Percentiles rank a stretch among this genome's conserved stretches.
phyloP scores from a whole-genome alignment of 2,329 filamentous ascomycete species.

The Chaetothyriales sp. region DNA sequence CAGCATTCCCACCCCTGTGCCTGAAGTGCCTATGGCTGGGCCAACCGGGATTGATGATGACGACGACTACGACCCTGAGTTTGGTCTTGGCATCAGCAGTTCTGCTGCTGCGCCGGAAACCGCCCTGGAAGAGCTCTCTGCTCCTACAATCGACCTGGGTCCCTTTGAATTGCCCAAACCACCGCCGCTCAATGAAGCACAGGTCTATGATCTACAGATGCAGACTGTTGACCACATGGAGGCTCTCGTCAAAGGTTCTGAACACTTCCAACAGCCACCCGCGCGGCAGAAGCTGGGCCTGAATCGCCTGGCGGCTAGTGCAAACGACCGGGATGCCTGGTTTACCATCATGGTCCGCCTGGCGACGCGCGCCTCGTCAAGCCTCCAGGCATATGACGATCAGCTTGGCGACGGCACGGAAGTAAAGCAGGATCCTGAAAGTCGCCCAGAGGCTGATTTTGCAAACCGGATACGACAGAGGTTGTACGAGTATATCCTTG shows the following conservation, averaged over 20 bases:
- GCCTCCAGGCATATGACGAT: slow-evolving; percentile 51
- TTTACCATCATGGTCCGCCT: slow-evolving; percentile 72
- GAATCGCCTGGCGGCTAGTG: slow-evolving; percentile 67
- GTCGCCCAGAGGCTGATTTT: slow-evolving; percentile 20
- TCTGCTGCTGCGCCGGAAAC: slow-evolving; percentile 55
- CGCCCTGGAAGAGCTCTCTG: slow-evolving; percentile 31
- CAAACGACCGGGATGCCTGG: slow-evolving; percentile 79
- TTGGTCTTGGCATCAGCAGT: slow-evolving; percentile 56
- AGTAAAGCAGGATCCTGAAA: slow-evolving; percentile 19
- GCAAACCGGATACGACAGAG: slow-evolving; percentile 59
- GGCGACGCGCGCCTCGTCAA: slow-evolving; percentile 61
- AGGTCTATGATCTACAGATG: slow-evolving; percentile 59
- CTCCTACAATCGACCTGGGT: slow-evolving; percentile 43
- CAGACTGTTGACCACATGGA: slow-evolving; percentile 65
- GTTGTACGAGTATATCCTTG: slow-evolving; percentile 72
- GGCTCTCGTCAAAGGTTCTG: slow-evolving; percentile 56
- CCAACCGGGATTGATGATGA: slow-evolving; percentile 62
- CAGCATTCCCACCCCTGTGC: slow-evolving; percentile 17
- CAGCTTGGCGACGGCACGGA: slow-evolving; percentile 31
- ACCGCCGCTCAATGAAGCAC: slow-evolving; percentile 53
- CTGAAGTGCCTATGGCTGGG: slow-evolving; percentile 17
- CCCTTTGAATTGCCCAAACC: slow-evolving; percentile 69
- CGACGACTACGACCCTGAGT: slow-evolving; percentile 85
- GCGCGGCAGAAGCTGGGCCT: slow-evolving; percentile 52
- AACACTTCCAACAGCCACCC: slow-evolving; percentile 38